Percentiles rank a stretch among this genome's conserved stretches.
phyloP scores from a whole-genome alignment of 2,329 filamentous ascomycete genomes.

The Xylariaceae sp. region DNA sequence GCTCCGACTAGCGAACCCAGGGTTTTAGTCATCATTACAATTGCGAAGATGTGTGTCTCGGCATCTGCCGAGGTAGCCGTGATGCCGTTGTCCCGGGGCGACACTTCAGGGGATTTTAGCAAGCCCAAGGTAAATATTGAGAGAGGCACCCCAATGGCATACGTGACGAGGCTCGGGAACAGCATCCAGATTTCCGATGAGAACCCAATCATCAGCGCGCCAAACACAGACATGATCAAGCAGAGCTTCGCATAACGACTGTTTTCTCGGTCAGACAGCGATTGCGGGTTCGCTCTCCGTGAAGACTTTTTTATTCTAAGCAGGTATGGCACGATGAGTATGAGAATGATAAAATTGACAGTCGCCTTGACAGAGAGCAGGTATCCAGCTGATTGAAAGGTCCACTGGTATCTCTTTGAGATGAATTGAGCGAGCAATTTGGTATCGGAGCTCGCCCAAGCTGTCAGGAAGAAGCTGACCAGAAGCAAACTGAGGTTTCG shows the following conservation, averaged over 20 bases:
- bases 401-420: constrained; percentile 44
- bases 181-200: constrained; percentile 35
- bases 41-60: constrained; percentile 41
- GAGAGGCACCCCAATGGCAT: constrained; percentile 44
- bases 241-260: constrained; percentile 32
- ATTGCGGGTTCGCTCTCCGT: constrained; percentile 7
- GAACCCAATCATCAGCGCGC: constrained; percentile 39
- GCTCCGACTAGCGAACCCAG: constrained; percentile 43
- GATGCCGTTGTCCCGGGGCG: constrained; percentile 14
- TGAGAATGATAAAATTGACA: constrained; percentile 42
- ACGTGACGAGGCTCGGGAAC: constrained; percentile 39
- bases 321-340: constrained; percentile 35
- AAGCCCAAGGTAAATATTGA: constrained; percentile 47
- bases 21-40: constrained; percentile 49
- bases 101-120: constrained; percentile 39
- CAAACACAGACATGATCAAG: constrained; percentile 34
- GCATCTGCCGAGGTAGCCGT: constrained; percentile 17
- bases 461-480: constrained; percentile 41
- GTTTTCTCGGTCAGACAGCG: constrained; percentile 27
- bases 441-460: constrained; percentile 46
- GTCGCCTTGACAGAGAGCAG: constrained; percentile 44
- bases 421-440: constrained; percentile 48
- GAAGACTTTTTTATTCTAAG: constrained; percentile 22
- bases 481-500: constrained; percentile 40
- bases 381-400: constrained; percentile 43